These are phyloP conservation scores for Geosiphon pyriformis DNA, from an alignment of 192 early-diverging fungal genomes.

Conservation along the genomic window DNA sequence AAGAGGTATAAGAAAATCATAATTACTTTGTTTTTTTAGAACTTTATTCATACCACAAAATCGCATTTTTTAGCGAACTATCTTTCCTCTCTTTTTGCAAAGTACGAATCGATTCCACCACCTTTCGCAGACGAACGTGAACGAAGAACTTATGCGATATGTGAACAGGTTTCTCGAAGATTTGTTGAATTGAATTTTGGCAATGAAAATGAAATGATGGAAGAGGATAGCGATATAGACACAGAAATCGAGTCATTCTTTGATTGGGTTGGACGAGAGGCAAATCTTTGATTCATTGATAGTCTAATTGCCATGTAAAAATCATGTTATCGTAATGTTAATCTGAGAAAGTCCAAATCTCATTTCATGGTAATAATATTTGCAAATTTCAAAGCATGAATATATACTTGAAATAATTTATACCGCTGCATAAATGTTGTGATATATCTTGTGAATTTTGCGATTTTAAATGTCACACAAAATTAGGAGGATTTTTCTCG, in stretches of 20 bases:
- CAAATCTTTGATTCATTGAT: background rate
- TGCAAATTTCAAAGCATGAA: too few relatives aligned
- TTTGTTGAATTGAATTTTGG: slow-evolving; percentile 10
- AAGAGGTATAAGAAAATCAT: slow-evolving; percentile 42
- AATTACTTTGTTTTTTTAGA: too few relatives aligned
- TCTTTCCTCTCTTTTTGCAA: slow-evolving; percentile 13
- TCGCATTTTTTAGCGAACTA: background rate
- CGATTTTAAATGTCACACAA: too few relatives aligned
- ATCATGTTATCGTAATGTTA: too few relatives aligned
- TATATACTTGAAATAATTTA: too few relatives aligned
- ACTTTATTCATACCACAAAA: background rate
- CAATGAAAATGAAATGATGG: background rate
- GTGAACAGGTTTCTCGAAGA: slow-evolving; percentile 10
- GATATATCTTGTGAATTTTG: too few relatives aligned
- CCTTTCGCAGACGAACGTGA: slow-evolving; percentile 4
- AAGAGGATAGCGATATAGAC: background rate
- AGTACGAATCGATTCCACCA: slow-evolving; percentile 17
- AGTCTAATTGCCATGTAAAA: too few relatives aligned
- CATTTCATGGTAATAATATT: too few relatives aligned
- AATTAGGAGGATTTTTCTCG: too few relatives aligned
- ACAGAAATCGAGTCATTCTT: background rate
- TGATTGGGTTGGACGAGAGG: background rate
- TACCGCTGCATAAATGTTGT: too few relatives aligned
- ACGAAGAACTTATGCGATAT: slow-evolving; percentile 2
- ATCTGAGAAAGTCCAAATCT: too few relatives aligned